These are phyloP conservation scores for Chenopodium album DNA, from an alignment of 148 eudicot species.

Conservation along the genomic window DNA sequence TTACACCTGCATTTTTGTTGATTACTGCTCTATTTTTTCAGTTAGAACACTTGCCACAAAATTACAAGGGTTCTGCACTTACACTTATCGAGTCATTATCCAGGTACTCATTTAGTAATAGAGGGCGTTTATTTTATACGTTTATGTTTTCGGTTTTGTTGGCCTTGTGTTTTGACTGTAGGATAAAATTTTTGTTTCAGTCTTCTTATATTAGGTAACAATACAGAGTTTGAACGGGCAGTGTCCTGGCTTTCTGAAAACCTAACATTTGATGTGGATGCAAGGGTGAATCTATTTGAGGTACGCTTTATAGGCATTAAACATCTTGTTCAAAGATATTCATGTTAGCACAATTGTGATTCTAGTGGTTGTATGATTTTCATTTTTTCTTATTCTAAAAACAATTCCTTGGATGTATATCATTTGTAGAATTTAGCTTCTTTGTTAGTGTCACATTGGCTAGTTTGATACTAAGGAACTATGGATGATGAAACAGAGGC, in stretches of 20 bases:
- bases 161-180: slow-evolving; percentile 11
- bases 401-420: not conserved
- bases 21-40: slow-evolving; percentile 32
- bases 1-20: not conserved
- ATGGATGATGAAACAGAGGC: too few relatives aligned
- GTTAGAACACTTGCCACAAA: slow-evolving; percentile 83
- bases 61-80: slow-evolving; percentile 89
- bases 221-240: slow-evolving; percentile 79
- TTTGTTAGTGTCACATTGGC: not conserved
- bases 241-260: slow-evolving; percentile 90
- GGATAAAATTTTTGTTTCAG: slow-evolving; percentile 40
- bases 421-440: slow-evolving; percentile 1
- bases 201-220: slow-evolving; percentile 80
- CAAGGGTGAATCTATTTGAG: slow-evolving; percentile 94
- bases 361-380: not conserved
- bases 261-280: slow-evolving; percentile 84
- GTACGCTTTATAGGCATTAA: slow-evolving; percentile 30
- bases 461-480: not conserved
- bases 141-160: not conserved
- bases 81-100: slow-evolving; percentile 93
- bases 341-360: not conserved
- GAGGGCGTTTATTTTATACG: not conserved
- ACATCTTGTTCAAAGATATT: not conserved
- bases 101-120: slow-evolving; percentile 46
- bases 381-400: not conserved